These are phyloP conservation scores for Trichosporon sp. DNA, from an alignment of 1,284 basidiomycete species.

Conservation along the genomic window DNA sequence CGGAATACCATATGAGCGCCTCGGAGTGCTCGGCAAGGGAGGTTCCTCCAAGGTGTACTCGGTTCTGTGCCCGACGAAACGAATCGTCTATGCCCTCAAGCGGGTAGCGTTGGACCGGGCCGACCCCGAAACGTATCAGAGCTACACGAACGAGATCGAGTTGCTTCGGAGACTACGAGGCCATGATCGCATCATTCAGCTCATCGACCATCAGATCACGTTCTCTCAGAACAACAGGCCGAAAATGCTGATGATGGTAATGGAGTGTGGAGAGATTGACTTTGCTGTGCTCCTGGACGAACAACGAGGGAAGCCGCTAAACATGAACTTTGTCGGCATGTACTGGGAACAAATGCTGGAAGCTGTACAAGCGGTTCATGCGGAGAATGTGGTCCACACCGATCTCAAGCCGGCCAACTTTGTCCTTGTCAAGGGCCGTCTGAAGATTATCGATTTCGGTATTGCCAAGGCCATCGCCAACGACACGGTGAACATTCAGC, in stretches of 20 bases:
- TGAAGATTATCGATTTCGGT: constrained; percentile 94
- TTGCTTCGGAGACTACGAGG: constrained; percentile 78
- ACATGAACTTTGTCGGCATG: constrained; percentile 85
- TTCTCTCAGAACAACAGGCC: constrained; percentile 57
- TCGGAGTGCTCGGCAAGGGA: constrained; percentile 83
- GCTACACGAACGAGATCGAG: constrained; percentile 92
- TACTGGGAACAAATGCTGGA: constrained; percentile 97
- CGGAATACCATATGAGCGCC: constrained; percentile 68
- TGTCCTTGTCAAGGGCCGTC: constrained; percentile 81
- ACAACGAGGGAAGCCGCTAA: constrained; percentile 70
- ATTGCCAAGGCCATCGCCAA: constrained; percentile 96
- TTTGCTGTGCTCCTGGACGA: constrained; percentile 74
- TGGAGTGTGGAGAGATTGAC: constrained; percentile 92
- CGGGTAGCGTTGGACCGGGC: constrained; percentile 77
- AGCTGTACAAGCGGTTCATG: constrained; percentile 90
- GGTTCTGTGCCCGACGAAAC: constrained; percentile 66
- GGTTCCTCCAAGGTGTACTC: constrained; percentile 91
- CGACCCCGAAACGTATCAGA: constrained; percentile 75
- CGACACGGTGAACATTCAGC: constrained; percentile 92
- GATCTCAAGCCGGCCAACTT: constrained; percentile 96
- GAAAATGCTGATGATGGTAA: constrained; percentile 70
- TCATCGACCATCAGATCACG: constrained; percentile 73
- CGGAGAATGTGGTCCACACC: constrained; percentile 93
- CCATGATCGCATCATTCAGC: constrained; percentile 78
- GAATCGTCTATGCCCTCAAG: constrained; percentile 77